These are phyloP conservation scores for Quercus tomentella DNA, from an alignment of 331 rosid species.

Conservation along the genomic window DNA sequence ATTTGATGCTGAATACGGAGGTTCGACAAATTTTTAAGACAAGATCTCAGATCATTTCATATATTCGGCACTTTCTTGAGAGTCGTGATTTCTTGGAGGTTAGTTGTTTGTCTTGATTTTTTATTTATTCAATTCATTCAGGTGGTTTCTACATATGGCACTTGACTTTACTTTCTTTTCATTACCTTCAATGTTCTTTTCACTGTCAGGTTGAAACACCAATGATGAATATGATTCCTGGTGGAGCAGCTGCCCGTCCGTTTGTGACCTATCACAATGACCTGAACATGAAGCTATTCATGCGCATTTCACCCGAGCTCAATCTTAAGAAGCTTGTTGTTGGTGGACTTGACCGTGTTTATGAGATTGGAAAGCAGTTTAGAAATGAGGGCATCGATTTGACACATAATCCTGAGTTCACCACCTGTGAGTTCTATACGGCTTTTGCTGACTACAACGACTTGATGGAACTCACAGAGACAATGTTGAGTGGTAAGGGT, in stretches of 20 bases:
- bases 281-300: no score
- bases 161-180: no score
- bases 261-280: no score
- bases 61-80: conserved; percentile 62
- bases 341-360: conserved; percentile 56
- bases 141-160: background rate
- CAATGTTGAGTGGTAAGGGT: conserved; percentile 79
- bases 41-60: conserved; percentile 58
- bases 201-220: no score
- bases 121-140: background rate
- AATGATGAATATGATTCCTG: conserved; percentile 95
- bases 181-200: no score
- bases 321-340: no score
- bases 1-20: conserved; percentile 76
- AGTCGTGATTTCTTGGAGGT: conserved; percentile 90
- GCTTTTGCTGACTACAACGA: conserved; percentile 81
- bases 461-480: conserved; percentile 79
- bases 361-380: conserved; percentile 95
- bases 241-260: conserved; percentile 79
- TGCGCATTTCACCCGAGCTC: no score
- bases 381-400: conserved; percentile 98
- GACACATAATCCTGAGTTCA: conserved; percentile 93
- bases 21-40: conserved; percentile 83
- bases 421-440: conserved; percentile 96
- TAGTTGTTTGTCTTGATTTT: conserved; percentile 23